Base-by-base conservation (phyloP, 192 early-diverging fungal genomes). In the Coemansia sp. region DNA sequence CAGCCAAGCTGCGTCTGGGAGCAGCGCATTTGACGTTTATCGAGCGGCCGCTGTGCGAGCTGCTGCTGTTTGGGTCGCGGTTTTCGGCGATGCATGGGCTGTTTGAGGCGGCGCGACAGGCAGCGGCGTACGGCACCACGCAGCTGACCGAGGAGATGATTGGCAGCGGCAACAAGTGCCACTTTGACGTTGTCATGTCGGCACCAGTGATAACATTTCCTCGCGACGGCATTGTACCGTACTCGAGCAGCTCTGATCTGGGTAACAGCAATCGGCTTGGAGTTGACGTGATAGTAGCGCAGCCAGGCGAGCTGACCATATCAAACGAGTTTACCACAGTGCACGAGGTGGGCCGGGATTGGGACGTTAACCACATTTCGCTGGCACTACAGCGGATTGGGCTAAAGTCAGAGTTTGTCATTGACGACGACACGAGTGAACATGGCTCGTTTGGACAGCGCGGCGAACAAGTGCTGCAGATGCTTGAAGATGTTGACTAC, bases 181-280 rank as follows among this genome's bases (percentile, higher is more conserved):
- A 94, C 64, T 96, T 94, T 78, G 91, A 96, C 53, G 75, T 99
- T 22, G 72, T 85, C 7, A 88, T 97, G 75, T 84, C 86, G 6
- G 87, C 94, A 4, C 97, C 97, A 0, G 89, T 96, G 48, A 83
- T 99, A 17, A 85, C 87, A 1, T 91, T 96, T 57, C 94, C 93
- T 1, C 83, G 80, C 31, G 72, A 84, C 23, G 68, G 74, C 6
- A 83, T 78, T 43, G 75, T 76, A 39, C 79, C 64, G 1, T 76
- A 82, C 35, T 57, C 49, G 4, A 29, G 16, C 29, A n/a, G 52
- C 21, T 27, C 29, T 8, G 47, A 17, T 11, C n/a, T 17, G 1
- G 17, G 17, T 0, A 59, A 19, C 2, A 60, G 41, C 41, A 31
- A 25, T 4, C 45, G 37, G 2, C 58, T 64, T 2, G 68, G 68